Conservation (phyloP, 441 rosid species). For the Erysimum cheiri region DNA sequence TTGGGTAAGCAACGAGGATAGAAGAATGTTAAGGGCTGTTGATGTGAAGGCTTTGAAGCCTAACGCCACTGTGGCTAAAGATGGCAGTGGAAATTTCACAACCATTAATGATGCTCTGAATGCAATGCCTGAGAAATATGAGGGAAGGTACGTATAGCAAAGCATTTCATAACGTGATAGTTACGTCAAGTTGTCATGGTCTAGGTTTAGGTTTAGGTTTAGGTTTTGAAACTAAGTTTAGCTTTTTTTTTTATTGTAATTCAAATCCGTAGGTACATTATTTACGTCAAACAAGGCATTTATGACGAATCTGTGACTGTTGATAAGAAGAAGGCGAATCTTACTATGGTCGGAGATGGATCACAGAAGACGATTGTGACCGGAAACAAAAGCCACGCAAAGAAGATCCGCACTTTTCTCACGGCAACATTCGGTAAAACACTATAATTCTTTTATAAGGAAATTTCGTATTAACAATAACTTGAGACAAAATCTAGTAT, state of each 20-base stretch:
- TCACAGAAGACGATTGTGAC: constrained; percentile 70
- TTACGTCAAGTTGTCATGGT: neutral
- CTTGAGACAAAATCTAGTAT: neutral
- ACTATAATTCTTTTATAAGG: neutral
- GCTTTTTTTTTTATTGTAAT: constrained; percentile 3
- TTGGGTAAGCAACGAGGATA: constrained; percentile 63
- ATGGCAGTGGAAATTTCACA: constrained; percentile 74
- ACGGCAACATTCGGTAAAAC: constrained; percentile 69
- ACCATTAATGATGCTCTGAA: constrained; percentile 65
- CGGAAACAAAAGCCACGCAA: constrained; percentile 58
- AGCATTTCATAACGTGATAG: constrained; percentile 1
- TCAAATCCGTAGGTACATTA: constrained; percentile 57
- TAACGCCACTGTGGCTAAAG: constrained; percentile 67
- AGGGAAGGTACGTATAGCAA: constrained; percentile 52
- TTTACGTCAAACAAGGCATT: constrained; percentile 66
- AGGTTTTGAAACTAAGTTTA: neutral
- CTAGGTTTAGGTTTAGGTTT: constrained; percentile 15
- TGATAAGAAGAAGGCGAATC: constrained; percentile 57
- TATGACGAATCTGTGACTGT: constrained; percentile 67
- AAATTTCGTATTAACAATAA: neutral
- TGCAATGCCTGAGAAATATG: constrained; percentile 58
- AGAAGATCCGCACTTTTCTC: constrained; percentile 59
- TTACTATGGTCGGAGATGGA: constrained; percentile 84
- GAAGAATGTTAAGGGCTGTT: constrained; percentile 57
- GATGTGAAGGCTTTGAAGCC: constrained; percentile 49